phyloP scores from a whole-genome alignment of 352 stramenopile species.

The Pythium monospermum region DNA sequence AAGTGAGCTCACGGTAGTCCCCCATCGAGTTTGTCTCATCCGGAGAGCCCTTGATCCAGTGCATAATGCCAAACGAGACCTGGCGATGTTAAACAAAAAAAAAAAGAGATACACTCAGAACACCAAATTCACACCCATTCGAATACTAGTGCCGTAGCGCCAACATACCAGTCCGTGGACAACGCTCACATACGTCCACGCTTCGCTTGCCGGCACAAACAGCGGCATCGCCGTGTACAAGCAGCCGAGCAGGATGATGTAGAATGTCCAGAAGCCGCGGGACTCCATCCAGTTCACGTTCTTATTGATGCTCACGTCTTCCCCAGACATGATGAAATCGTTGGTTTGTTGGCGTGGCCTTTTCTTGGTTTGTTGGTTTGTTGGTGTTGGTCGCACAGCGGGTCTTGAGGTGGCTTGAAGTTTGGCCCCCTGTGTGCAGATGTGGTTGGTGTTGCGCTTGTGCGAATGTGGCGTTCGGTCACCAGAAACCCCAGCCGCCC shows the following conservation, averaged over 20 bases:
- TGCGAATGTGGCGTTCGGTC: too few relatives aligned
- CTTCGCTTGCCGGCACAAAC: slow-evolving; percentile 58
- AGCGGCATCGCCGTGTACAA: slow-evolving; percentile 80
- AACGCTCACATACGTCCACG: slow-evolving; percentile 82
- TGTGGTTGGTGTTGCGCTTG: slow-evolving; percentile 6
- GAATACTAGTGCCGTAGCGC: background rate
- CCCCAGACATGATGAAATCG: slow-evolving; percentile 10
- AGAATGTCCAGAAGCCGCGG: slow-evolving; percentile 85
- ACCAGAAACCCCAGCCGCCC: too few relatives aligned
- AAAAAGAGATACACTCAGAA: slow-evolving; percentile 1
- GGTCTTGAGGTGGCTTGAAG: too few relatives aligned
- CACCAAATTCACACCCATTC: too few relatives aligned
- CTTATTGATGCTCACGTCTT: slow-evolving; percentile 78
- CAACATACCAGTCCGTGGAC: slow-evolving; percentile 80
- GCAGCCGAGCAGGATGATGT: slow-evolving; percentile 68
- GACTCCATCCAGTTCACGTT: slow-evolving; percentile 91
- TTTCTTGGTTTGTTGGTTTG: slow-evolving; percentile 1
- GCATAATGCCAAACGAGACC: slow-evolving; percentile 92
- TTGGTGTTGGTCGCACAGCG: slow-evolving; percentile 2
- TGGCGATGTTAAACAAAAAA: slow-evolving; percentile 18
- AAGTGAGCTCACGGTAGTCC: slow-evolving; percentile 93
- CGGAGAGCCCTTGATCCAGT: slow-evolving; percentile 94
- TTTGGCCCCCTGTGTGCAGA: too few relatives aligned
- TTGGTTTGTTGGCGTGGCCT: slow-evolving; percentile 3
- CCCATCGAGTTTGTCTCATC: slow-evolving; percentile 89